Conservation (phyloP, 2,329 filamentous ascomycete genomes). For the Aspergillus eucalypticola region DNA sequence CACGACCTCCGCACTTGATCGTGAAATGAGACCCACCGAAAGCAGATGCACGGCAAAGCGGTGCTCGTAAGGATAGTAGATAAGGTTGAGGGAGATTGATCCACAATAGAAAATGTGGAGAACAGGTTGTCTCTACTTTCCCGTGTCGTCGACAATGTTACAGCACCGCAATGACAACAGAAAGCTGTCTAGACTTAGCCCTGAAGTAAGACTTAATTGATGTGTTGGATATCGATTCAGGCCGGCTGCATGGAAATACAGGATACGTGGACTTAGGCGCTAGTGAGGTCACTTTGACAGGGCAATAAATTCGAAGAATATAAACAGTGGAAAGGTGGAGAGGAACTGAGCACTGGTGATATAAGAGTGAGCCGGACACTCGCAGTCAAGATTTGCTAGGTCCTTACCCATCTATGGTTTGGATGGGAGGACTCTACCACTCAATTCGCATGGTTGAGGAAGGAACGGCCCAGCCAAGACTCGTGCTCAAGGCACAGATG, state of each 20-base stretch:
- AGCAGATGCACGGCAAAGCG: background rate
- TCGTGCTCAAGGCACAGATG: background rate
- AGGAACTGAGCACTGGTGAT: background rate
- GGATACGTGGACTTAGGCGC: background rate
- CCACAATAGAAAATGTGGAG: background rate
- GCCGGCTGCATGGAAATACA: slow-evolving; percentile 2
- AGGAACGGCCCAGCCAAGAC: background rate
- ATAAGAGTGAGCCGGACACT: background rate
- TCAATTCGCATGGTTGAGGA: background rate
- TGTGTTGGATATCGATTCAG: background rate
- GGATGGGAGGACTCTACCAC: background rate
- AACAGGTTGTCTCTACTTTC: background rate
- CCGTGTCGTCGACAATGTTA: background rate
- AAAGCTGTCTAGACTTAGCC: background rate
- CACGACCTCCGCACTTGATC: background rate
- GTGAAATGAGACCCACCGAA: background rate
- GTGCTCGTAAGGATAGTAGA: background rate
- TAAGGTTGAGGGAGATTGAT: background rate
- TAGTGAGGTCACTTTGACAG: slow-evolving; percentile 7
- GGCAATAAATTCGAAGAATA: background rate
- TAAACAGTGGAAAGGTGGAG: background rate
- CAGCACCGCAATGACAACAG: background rate
- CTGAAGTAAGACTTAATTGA: background rate
- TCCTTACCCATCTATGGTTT: background rate
- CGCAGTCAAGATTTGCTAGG: background rate